These are phyloP conservation scores for Deinandra increscens DNA, from an alignment of 129 eudicot genomes.

Conservation along the genomic window DNA sequence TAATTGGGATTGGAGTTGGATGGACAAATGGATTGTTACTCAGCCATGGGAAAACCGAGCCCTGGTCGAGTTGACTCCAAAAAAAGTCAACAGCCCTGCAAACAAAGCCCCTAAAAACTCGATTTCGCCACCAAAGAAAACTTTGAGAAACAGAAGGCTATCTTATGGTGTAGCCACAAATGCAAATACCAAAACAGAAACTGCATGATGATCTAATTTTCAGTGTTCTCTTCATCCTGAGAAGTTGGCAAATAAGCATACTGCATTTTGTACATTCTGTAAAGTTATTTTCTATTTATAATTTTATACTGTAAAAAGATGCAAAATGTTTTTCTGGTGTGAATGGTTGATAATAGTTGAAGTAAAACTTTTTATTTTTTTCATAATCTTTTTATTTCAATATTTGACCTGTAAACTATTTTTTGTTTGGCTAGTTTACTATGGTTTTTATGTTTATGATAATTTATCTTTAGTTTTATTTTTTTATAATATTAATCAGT, in stretches of 20 bases:
- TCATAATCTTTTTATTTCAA: no score
- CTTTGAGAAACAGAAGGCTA: slow-evolving; percentile 50
- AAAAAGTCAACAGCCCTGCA: slow-evolving; percentile 44
- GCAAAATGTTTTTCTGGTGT: background rate
- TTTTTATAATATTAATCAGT: no score
- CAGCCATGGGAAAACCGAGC: slow-evolving; percentile 88
- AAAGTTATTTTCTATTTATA: slow-evolving; percentile 6
- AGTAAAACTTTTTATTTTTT: no score
- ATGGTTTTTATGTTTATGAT: no score
- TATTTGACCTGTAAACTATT: no score
- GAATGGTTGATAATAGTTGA: background rate
- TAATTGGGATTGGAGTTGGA: slow-evolving; percentile 99
- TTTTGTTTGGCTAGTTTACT: no score
- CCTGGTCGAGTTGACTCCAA: slow-evolving; percentile 46
- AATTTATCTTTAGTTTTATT: no score
- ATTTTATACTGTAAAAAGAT: slow-evolving; percentile 7
- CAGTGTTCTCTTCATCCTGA: background rate
- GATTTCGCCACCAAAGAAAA: slow-evolving; percentile 41
- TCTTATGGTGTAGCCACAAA: slow-evolving; percentile 53
- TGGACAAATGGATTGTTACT: slow-evolving; percentile 92
- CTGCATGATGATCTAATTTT: slow-evolving; percentile 2
- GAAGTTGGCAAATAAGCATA: background rate
- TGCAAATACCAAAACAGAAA: slow-evolving; percentile 26
- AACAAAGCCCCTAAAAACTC: slow-evolving; percentile 32
- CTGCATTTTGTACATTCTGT: slow-evolving; percentile 11